Percentiles rank a stretch among this genome's conserved stretches.
These are phyloP conservation scores for Raffaelea deltoideospora DNA, from an alignment of 2,329 filamentous ascomycete species.

Conservation along the genomic window DNA sequence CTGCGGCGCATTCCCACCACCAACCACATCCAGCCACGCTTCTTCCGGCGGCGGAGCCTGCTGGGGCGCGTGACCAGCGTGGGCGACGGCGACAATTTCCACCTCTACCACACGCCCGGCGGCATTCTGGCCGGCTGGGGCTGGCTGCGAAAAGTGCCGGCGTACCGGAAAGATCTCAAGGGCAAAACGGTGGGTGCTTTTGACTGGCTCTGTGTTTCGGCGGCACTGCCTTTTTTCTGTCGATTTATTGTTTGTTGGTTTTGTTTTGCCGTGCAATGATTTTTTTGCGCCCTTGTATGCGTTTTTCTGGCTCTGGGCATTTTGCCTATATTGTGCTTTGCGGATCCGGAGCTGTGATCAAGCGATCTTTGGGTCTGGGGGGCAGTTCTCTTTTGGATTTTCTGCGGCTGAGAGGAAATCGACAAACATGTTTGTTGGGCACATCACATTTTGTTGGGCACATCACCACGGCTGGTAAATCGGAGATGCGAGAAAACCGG, in stretches of 20 bases:
- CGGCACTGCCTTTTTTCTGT: not conserved
- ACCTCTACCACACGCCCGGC: conserved; percentile 89
- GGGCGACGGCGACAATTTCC: conserved; percentile 92
- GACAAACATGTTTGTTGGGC: no score
- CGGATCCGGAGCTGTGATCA: not conserved
- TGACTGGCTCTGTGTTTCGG: not conserved
- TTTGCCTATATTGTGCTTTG: not conserved
- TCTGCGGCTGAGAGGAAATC: no score
- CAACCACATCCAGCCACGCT: conserved; percentile 55
- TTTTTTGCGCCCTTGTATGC: not conserved
- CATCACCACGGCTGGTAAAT: not conserved
- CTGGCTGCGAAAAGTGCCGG: conserved; percentile 68
- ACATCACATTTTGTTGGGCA: not conserved
- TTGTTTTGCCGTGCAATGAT: not conserved
- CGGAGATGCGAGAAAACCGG: no score
- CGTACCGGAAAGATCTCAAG: conserved; percentile 51
- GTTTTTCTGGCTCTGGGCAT: not conserved
- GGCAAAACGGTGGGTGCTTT: conserved; percentile 53
- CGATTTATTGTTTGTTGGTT: not conserved
- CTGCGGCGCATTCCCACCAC: conserved; percentile 73
- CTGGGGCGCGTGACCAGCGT: conserved; percentile 84
- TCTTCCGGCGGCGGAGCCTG: conserved; percentile 61
- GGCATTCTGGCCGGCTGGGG: conserved; percentile 79
- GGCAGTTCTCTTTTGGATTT: no score
- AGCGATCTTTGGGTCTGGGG: not conserved